These are phyloP conservation scores for Thermothielavioides terrestris DNA, from an alignment of 495 filamentous ascomycete species.

Conservation along the genomic window DNA sequence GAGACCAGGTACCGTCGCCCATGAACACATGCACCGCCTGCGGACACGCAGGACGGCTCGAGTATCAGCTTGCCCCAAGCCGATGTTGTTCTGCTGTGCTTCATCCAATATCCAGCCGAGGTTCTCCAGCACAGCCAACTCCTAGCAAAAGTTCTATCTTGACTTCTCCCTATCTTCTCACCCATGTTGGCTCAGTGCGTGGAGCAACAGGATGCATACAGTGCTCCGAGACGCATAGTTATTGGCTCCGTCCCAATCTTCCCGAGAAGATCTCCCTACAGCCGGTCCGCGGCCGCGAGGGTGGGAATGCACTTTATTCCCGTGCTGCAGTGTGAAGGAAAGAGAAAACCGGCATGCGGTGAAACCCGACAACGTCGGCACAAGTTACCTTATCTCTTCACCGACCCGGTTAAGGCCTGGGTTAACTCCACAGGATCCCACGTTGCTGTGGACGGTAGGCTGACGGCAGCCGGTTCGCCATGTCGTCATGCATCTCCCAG, in stretches of 20 bases:
- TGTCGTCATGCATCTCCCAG: neutral
- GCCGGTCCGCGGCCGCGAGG: neutral
- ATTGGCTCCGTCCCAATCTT: neutral
- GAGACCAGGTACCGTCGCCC: neutral
- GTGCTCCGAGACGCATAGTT: neutral
- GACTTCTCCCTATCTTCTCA: neutral
- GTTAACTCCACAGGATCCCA: neutral
- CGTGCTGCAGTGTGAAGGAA: slow-evolving; percentile 4
- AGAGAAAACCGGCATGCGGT: neutral
- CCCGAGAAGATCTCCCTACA: slow-evolving; percentile 2
- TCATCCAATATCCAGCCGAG: too few species aligned
- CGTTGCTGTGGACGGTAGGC: neutral
- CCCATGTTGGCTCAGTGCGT: neutral
- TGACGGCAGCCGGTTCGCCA: neutral
- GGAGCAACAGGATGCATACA: slow-evolving; percentile 1
- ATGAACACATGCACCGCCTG: too few species aligned
- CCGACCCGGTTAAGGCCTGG: neutral
- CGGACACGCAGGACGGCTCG: too few species aligned
- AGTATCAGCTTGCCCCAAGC: too few species aligned
- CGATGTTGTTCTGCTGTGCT: too few species aligned
- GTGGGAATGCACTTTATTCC: neutral
- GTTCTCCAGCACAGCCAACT: too few species aligned
- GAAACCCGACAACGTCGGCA: neutral
- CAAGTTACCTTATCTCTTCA: slow-evolving; percentile 1
- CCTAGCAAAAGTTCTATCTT: too few species aligned